Evolutionary conservation across 2,329 filamentous ascomycete species (phyloP), one percentile per base, ranked within the genome.

Genomic region (Botrytis paeoniae): DNA sequence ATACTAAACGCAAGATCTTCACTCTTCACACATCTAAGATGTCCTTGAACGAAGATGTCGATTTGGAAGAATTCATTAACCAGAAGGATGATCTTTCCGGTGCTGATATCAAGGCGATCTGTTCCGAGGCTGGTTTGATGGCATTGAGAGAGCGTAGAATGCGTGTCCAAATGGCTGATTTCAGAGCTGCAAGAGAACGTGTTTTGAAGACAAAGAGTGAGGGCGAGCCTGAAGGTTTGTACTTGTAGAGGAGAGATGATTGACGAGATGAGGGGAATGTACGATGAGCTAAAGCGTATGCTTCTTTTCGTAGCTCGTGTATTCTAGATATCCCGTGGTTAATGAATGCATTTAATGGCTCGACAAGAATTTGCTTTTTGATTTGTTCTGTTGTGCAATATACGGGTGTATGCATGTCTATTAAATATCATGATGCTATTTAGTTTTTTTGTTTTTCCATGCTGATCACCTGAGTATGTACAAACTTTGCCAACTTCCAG

Each of bases 141-240:
- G 96, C 96, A 32, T 86, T 99, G 76, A 90, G 96, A 78, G 96
- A 99, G 86, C 89, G 96, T 76, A 91, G 96, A 81, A 99, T 99
- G 96, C 91, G 95, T 72, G 96, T 99, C 73, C 95, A 98, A 84
- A 99, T 99, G 96, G 93, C 95, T 12, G 96, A 99, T 84, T 99
- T 99, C 87, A 88, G 96, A 72, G 88, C 94, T 73, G 96, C 96
- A 37, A 89, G 95, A 79, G 96, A 99, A 85, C 91, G 94, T 77
- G 97, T 99, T 75, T 87, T 99, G 83, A 97, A 97, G 86, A 99
- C 97, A 68, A 99, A 99, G 91, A 96, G 92, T 81, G 96, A 99
- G 86, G 95, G 95, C 78, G 97, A 98, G 85, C 96, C 97, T 0
- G 96, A 99, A 85, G 96, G 96, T 78, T 85, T 99, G 89, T 99